These are phyloP conservation scores for Postia placenta DNA, from an alignment of 768 basidiomycete genomes.

Conservation along the genomic window DNA sequence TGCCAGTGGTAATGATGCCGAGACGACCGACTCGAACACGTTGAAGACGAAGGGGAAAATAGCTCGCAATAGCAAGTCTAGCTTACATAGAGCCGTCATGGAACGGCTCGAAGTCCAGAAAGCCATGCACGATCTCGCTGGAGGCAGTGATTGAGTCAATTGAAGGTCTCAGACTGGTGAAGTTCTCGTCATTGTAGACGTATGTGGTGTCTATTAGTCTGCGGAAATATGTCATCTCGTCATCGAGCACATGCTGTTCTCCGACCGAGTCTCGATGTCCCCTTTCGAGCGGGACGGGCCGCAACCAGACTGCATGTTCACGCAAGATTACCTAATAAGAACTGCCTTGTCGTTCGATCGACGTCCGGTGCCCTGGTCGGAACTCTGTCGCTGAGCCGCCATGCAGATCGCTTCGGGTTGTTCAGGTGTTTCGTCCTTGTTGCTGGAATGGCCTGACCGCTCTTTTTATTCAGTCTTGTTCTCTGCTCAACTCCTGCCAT, in stretches of 20 bases:
- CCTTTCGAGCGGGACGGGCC: too few relatives aligned
- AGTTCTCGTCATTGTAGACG: neutral
- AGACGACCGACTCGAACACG: slow-evolving; percentile 7
- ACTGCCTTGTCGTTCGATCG: too few relatives aligned
- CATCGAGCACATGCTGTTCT: neutral
- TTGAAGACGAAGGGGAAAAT: slow-evolving; percentile 20
- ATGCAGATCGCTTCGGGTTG: too few relatives aligned
- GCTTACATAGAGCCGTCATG: slow-evolving; percentile 68
- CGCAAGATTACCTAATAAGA: too few relatives aligned
- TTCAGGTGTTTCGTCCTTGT: too few relatives aligned
- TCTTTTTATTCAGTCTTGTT: too few relatives aligned
- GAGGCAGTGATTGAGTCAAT: slow-evolving; percentile 3
- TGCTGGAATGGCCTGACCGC: too few relatives aligned
- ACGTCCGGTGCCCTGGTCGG: too few relatives aligned
- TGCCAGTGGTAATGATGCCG: slow-evolving; percentile 1
- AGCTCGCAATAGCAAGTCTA: slow-evolving; percentile 41
- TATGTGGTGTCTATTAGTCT: neutral
- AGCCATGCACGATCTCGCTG: slow-evolving; percentile 48
- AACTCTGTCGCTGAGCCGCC: too few relatives aligned
- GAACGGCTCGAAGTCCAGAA: slow-evolving; percentile 70
- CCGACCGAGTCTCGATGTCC: too few relatives aligned
- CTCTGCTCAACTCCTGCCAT: too few relatives aligned
- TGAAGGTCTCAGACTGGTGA: neutral
- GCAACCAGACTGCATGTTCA: too few relatives aligned
- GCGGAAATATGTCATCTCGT: neutral